Evolutionary conservation across 768 basidiomycete species (phyloP).

Genomic region (Nidula microcarpa): DNA sequence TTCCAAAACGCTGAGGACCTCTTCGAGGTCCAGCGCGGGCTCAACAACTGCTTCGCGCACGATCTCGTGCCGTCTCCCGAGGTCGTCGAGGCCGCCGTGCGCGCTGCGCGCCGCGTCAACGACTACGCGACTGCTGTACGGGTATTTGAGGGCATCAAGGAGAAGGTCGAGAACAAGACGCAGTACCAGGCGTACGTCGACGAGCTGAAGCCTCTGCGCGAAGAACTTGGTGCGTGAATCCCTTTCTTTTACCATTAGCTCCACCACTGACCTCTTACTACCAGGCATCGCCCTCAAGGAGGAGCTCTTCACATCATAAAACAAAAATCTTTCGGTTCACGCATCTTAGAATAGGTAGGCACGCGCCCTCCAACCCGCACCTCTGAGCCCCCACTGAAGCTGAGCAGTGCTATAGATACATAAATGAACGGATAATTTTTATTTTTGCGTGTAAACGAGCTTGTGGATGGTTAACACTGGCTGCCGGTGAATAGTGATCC

Average conservation of each 20-base stretch:
- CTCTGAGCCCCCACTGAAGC: no score
- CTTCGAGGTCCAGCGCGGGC: conserved; percentile 97
- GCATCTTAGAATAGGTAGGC: no score
- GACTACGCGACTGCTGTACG: conserved; percentile 97
- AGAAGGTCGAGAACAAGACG: conserved; percentile 96
- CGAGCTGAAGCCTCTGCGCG: conserved; percentile 82
- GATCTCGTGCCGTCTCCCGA: conserved; percentile 87
- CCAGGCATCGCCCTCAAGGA: conserved; percentile 22
- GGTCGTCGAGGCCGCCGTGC: conserved; percentile 85
- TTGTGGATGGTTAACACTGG: no score
- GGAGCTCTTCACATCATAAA: conserved; percentile 22
- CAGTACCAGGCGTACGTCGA: conserved; percentile 94
- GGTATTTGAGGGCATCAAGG: conserved; percentile 92
- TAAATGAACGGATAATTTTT: no score
- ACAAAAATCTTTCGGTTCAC: background rate
- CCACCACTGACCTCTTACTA: background rate
- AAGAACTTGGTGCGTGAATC: conserved; percentile 77
- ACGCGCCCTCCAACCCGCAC: no score
- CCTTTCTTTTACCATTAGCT: background rate
- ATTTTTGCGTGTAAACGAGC: no score
- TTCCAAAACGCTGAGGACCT: conserved; percentile 92
- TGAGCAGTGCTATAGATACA: no score
- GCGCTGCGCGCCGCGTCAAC: conserved; percentile 87
- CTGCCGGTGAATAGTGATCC: no score
- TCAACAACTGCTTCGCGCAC: conserved; percentile 99